Percentiles rank a stretch among this genome's conserved stretches.
These are phyloP conservation scores for Entonaema liquescens DNA, from an alignment of 495 filamentous ascomycete species.

Conservation along the genomic window DNA sequence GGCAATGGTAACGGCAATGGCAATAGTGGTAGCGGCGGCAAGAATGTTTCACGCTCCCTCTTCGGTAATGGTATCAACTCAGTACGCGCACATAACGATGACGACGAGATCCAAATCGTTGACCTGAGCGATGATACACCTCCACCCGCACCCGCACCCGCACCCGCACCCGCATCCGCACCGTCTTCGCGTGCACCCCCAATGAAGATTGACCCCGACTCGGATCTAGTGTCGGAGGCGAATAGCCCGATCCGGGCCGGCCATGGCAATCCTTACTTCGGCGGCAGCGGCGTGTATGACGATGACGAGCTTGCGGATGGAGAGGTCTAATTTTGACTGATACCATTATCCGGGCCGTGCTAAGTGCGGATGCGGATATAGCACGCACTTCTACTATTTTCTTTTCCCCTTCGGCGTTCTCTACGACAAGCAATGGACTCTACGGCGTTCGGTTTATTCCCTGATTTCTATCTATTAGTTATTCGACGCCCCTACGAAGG, in stretches of 20 bases:
- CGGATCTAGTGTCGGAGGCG: not conserved
- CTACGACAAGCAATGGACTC: not conserved
- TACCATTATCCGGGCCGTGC: not conserved
- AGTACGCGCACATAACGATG: not conserved
- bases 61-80: constrained; percentile 23
- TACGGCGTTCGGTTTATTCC: constrained; percentile 5
- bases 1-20: no score
- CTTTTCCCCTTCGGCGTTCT: not conserved
- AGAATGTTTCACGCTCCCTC: constrained; percentile 14
- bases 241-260: no score
- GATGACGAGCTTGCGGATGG: constrained; percentile 26
- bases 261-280: not conserved
- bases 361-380: not conserved
- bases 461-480: not conserved
- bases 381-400: not conserved
- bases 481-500: not conserved
- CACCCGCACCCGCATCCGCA: not conserved
- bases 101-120: not conserved
- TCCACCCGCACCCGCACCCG: not conserved
- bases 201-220: constrained; percentile 20
- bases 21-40: not conserved
- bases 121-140: not conserved
- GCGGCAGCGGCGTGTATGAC: not conserved
- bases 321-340: constrained; percentile 20
- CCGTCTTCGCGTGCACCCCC: not conserved